Percentiles rank a stretch among this genome's conserved stretches.
phyloP scores from a whole-genome alignment of 371 early-diverging fungal species.

The Actinomortierella wolfii region DNA sequence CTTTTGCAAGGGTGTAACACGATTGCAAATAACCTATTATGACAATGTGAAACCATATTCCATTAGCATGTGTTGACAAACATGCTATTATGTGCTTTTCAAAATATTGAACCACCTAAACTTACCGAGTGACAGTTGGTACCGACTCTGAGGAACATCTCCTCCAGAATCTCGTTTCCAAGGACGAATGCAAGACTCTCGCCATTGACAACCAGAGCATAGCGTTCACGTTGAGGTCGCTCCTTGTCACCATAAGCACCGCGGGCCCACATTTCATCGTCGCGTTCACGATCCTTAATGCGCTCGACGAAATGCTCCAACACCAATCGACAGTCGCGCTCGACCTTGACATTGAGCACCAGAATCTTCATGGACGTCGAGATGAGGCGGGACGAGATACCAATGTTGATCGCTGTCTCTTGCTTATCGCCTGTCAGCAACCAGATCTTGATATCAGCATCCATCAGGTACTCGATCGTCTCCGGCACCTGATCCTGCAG shows the following conservation, averaged over 20 bases:
- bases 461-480: conserved; percentile 75
- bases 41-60: conserved; percentile 51
- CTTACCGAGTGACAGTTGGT: conserved; percentile 45
- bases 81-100: too few species aligned
- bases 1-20: conserved; percentile 95
- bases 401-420: conserved; percentile 93
- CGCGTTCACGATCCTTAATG: conserved; percentile 57
- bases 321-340: conserved; percentile 41
- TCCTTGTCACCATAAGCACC: conserved; percentile 13
- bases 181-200: conserved; percentile 45
- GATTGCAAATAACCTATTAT: conserved; percentile 90
- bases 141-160: conserved; percentile 45
- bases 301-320: conserved; percentile 48
- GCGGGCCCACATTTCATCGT: conserved; percentile 52
- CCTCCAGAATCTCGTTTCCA: conserved; percentile 43
- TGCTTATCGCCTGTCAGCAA: conserved; percentile 96
- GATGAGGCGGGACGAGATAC: conserved; percentile 72
- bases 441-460: conserved; percentile 85
- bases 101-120: too few species aligned
- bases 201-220: conserved; percentile 46
- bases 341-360: conserved; percentile 60
- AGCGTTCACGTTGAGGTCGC: conserved; percentile 29
- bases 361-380: conserved; percentile 67
- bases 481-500: conserved; percentile 86
- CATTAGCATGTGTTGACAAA: too few species aligned